Conservation (phyloP, 2,329 filamentous ascomycete species). For the Penicillium sp. region DNA sequence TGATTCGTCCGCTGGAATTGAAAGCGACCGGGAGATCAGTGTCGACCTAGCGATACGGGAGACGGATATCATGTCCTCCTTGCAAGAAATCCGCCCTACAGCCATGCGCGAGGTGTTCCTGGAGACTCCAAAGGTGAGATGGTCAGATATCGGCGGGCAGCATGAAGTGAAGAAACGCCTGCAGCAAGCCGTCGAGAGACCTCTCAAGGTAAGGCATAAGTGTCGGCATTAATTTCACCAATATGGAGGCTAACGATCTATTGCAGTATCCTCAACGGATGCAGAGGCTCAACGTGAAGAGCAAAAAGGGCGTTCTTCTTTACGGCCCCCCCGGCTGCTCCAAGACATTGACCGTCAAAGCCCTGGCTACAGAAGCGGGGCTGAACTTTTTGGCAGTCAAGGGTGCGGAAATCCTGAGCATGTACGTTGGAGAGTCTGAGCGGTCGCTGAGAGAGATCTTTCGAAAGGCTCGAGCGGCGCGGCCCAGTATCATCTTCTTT, state of each 20-base stretch:
- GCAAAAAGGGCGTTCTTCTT: slow-evolving; percentile 78
- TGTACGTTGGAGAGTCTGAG: slow-evolving; percentile 96
- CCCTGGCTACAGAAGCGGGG: slow-evolving; percentile 82
- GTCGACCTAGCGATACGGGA: slow-evolving; percentile 34
- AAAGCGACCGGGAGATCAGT: slow-evolving; percentile 15
- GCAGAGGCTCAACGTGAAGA: slow-evolving; percentile 52
- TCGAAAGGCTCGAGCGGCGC: slow-evolving; percentile 76
- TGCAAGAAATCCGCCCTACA: slow-evolving; percentile 70
- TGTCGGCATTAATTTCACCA: neutral
- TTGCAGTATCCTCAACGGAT: slow-evolving; percentile 51
- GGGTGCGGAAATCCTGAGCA: slow-evolving; percentile 87
- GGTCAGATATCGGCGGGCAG: slow-evolving; percentile 86
- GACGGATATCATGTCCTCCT: slow-evolving; percentile 49
- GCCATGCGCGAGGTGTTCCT: slow-evolving; percentile 88
- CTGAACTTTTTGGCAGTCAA: slow-evolving; percentile 95
- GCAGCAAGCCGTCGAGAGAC: slow-evolving; percentile 58
- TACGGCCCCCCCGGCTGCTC: slow-evolving; percentile 94
- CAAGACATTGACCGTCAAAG: slow-evolving; percentile 89
- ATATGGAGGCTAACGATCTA: slow-evolving; percentile 6
- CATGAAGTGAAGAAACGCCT: slow-evolving; percentile 69
- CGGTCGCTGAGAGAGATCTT: slow-evolving; percentile 82
- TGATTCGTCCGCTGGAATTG: neutral
- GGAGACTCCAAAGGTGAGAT: slow-evolving; percentile 80
- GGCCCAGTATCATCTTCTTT: slow-evolving; percentile 92
- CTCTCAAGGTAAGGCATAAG: slow-evolving; percentile 49